These are phyloP conservation scores for Candida tibetensis DNA, from an alignment of 805 yeast species.

Conservation along the genomic window DNA sequence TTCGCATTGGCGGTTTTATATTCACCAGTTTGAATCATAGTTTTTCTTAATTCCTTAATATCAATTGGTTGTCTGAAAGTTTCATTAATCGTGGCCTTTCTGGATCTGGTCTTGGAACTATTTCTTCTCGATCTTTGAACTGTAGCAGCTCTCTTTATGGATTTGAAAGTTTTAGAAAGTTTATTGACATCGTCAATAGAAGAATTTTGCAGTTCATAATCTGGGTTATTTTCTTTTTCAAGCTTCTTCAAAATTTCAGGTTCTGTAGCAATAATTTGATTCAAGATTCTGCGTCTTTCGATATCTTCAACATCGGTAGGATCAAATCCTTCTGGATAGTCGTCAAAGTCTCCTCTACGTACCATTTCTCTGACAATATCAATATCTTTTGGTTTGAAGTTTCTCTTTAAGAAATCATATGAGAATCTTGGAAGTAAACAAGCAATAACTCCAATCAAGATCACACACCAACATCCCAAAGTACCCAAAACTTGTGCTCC, in stretches of 20 bases:
- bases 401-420: conserved; percentile 52
- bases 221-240: conserved; percentile 25
- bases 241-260: conserved; percentile 34
- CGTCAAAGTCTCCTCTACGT: conserved; percentile 60
- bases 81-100: conserved; percentile 21
- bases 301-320: conserved; percentile 68
- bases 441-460: conserved; percentile 58
- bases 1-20: conserved; percentile 30
- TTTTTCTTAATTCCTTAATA: conserved; percentile 32
- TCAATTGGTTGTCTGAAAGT: conserved; percentile 33
- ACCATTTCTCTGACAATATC: conserved; percentile 75
- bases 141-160: conserved; percentile 34
- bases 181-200: conserved; percentile 10
- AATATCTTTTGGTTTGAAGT: conserved; percentile 61
- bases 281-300: conserved; percentile 36
- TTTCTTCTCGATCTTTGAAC: conserved; percentile 23
- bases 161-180: conserved; percentile 28
- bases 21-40: conserved; percentile 40
- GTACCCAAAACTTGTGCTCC: conserved; percentile 64
- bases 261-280: conserved; percentile 30
- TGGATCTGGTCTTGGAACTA: conserved; percentile 16
- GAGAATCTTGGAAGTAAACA: conserved; percentile 70
- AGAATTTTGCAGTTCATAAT: conserved; percentile 5
- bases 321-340: conserved; percentile 66
- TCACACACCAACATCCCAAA: conserved; percentile 64